phyloP scores from a whole-genome alignment of 176 grass and related monocot species.

The Calamus simplicifolius region DNA sequence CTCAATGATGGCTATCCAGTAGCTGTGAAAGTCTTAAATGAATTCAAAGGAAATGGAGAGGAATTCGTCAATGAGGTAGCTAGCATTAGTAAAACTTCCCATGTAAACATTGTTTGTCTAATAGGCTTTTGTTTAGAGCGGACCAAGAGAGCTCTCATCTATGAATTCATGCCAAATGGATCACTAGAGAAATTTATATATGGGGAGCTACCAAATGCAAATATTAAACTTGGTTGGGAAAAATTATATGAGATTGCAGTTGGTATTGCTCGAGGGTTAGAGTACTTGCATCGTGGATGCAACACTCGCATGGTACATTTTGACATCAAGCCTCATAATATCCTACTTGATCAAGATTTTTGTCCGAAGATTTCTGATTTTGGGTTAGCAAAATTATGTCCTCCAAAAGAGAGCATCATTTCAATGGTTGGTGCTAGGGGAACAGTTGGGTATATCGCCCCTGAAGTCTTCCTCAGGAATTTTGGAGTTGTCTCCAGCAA shows the following conservation, averaged over 20 bases:
- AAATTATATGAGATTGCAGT: conserved; percentile 41
- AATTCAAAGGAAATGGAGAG: conserved; percentile 17
- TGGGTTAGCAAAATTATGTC: conserved; percentile 38
- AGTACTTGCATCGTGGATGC: conserved; percentile 34
- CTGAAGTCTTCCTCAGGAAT: conserved; percentile 35
- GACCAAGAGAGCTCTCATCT: conserved; percentile 43
- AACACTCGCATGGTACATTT: conserved; percentile 18
- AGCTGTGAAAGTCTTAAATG: conserved; percentile 30
- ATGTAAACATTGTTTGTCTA: conserved; percentile 37
- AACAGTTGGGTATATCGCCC: conserved; percentile 41
- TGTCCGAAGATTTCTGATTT: conserved; percentile 56
- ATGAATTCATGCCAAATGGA: conserved; percentile 49
- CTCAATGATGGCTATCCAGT: conserved; percentile 24
- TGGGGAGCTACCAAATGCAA: not conserved
- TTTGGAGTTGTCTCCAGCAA: conserved; percentile 36
- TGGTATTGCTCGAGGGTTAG: conserved; percentile 35
- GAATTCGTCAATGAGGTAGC: conserved; percentile 42
- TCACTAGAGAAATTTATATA: conserved; percentile 40
- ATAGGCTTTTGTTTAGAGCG: conserved; percentile 44
- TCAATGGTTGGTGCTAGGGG: conserved; percentile 3
- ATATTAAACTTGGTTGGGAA: conserved; percentile 34
- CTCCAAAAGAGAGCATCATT: conserved; percentile 14
- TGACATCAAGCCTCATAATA: conserved; percentile 37
- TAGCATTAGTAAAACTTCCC: conserved; percentile 31
- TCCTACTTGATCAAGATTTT: conserved; percentile 43